Base-by-base conservation (phyloP, 371 early-diverging fungal genomes). In the Lichtheimia corymbifera region DNA sequence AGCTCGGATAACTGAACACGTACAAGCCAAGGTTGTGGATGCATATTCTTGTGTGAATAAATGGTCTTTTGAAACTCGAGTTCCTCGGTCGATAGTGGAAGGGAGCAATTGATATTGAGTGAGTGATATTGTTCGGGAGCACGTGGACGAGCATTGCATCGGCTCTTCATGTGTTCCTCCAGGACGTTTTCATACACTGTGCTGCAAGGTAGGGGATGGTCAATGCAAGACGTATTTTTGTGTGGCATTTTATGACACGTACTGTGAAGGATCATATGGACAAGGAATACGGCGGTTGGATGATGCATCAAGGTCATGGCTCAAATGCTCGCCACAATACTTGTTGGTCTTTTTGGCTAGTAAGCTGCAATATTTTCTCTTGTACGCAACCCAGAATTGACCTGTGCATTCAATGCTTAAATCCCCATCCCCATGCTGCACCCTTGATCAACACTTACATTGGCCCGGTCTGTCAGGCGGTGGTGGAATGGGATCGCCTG, bases 231-330 rank as follows among this genome's bases (percentile, higher is more conserved):
- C 7, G 40, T n/a, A 41, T 14, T 24, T 7, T 27, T 2, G 9
- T 2, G 9, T 9, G 27, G 3, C 27, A 2, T 52, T 20, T 20
- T n/a, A 58, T 9, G 17, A 15, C 44, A 47, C 82, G 76, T 78
- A 88, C 85, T 94, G 94, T 50, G 86, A 86, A 24, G 83, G 83
- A 65, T 93, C 93, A 55, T 85, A 90, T 7, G 94, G 93, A 59
- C 94, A 94, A 9, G 90, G 91, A 11, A 94, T 77, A 17, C 94
- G 82, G 22, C 71, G 17, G 41, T 60, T 53, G n/a, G 24, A 14
- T 14, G 24, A 12, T 14, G 11, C 9, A 27, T 44, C 35, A 25
- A 47, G 52, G 41, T 59, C 51, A 25, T 68, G 66, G 43, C 61
- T 59, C 7, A 84, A 75, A 63, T 92, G 91, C 57, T 94, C 92